These are phyloP conservation scores for Chaetomium globosum DNA, from an alignment of 2,329 filamentous ascomycete species.

Conservation along the genomic window DNA sequence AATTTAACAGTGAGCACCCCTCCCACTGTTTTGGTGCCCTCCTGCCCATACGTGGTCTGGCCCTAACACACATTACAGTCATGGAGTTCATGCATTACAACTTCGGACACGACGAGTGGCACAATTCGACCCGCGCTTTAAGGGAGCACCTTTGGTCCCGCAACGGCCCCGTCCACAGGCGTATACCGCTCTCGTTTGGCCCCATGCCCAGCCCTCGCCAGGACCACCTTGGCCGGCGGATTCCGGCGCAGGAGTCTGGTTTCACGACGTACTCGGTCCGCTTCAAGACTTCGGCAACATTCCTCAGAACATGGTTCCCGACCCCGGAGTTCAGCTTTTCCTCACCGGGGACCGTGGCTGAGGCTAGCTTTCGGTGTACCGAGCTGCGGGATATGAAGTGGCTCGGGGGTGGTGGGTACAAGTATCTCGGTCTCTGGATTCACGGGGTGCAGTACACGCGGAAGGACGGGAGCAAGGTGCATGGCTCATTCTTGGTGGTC, in stretches of 20 bases:
- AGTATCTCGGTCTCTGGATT: slow-evolving; percentile 61
- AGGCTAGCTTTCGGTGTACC: slow-evolving; percentile 49
- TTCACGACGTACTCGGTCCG: slow-evolving; percentile 52
- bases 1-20: slow-evolving; percentile 20
- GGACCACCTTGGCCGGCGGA: slow-evolving; percentile 36
- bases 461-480: slow-evolving; percentile 50
- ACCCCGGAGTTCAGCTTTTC: slow-evolving; percentile 47
- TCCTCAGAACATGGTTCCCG: slow-evolving; percentile 54
- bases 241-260: slow-evolving; percentile 32
- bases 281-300: slow-evolving; percentile 53
- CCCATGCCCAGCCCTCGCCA: slow-evolving; percentile 52
- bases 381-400: slow-evolving; percentile 58
- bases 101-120: slow-evolving; percentile 61
- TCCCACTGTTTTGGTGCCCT: too few species aligned
- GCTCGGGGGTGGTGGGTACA: slow-evolving; percentile 63
- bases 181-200: slow-evolving; percentile 52
- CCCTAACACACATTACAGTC: neutral
- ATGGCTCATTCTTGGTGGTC: slow-evolving; percentile 58
- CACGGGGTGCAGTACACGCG: slow-evolving; percentile 62
- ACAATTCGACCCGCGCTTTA: slow-evolving; percentile 54
- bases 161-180: slow-evolving; percentile 46
- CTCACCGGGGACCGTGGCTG: slow-evolving; percentile 48
- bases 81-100: slow-evolving; percentile 52
- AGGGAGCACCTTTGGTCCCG: slow-evolving; percentile 52
- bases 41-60: neutral